Conservation (phyloP, 2,329 filamentous ascomycete species). For the Spiromastix sp. region DNA sequence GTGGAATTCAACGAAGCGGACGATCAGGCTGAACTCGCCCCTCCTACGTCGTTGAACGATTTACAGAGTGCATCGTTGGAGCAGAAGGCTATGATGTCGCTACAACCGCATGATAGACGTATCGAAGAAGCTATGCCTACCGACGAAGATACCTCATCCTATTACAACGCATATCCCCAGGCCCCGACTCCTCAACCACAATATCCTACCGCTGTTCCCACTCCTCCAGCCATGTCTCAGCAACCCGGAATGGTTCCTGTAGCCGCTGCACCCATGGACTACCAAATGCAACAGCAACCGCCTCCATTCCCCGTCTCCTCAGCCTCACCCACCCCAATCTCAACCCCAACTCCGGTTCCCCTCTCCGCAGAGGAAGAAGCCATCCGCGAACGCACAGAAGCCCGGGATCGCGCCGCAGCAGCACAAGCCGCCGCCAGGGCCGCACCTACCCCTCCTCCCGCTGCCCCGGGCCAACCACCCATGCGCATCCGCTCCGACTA, state of each 20-base stretch:
- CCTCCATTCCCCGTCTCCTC: conserved; percentile 21
- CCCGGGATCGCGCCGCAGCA: conserved; percentile 56
- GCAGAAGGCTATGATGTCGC: conserved; percentile 83
- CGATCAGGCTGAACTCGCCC: conserved; percentile 73
- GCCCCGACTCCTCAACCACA: conserved; percentile 26
- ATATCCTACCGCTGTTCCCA: conserved; percentile 13
- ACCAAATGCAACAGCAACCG: conserved; percentile 13
- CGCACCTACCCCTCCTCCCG: conserved; percentile 41
- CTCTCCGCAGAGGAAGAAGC: conserved; percentile 42
- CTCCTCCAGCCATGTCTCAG: conserved; percentile 16
- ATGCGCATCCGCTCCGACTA: conserved; percentile 95
- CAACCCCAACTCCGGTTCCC: conserved; percentile 17
- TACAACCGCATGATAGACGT: conserved; percentile 62
- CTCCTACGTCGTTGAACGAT: conserved; percentile 81
- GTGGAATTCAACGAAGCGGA: conserved; percentile 86
- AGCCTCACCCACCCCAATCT: conserved; percentile 26
- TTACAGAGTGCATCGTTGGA: conserved; percentile 90
- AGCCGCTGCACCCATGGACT: conserved; percentile 18
- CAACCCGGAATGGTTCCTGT: conserved; percentile 23
- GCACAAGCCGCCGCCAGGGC: conserved; percentile 71
- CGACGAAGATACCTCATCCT: conserved; percentile 48
- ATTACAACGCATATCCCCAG: conserved; percentile 41
- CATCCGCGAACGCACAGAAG: conserved; percentile 47
- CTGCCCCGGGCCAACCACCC: conserved; percentile 32
- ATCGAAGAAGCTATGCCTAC: conserved; percentile 94